A percentile compares a stretch with the other conserved stretches of the same genome.
Conservation (phyloP, 1,284 basidiomycete genomes). For the Ganoderma meredithae region DNA sequence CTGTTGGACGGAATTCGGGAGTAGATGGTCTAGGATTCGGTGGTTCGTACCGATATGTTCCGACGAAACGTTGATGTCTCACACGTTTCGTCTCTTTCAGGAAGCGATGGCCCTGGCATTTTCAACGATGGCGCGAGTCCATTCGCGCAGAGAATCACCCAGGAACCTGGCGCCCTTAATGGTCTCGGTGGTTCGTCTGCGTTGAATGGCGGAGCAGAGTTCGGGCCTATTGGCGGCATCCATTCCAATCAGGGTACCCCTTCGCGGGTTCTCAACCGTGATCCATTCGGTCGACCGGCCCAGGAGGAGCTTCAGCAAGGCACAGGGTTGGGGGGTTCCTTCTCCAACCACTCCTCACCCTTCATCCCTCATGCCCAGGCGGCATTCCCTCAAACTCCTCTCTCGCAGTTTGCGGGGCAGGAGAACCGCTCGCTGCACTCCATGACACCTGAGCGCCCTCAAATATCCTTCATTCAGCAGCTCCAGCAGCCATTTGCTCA, state of each 20-base stretch:
- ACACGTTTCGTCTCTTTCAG: not conserved
- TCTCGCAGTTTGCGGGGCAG: slow-evolving; percentile 38
- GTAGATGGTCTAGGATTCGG: slow-evolving; percentile 27
- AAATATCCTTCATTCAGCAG: slow-evolving; percentile 30
- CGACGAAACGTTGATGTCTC: not conserved
- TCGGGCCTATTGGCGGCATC: slow-evolving; percentile 29
- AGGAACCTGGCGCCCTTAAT: slow-evolving; percentile 22
- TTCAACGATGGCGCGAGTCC: slow-evolving; percentile 21
- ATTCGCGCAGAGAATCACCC: slow-evolving; percentile 24
- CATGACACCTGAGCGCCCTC: slow-evolving; percentile 37
- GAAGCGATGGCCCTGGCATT: slow-evolving; percentile 16
- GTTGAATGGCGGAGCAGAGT: slow-evolving; percentile 26
- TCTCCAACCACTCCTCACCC: slow-evolving; percentile 35
- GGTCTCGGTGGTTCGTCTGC: slow-evolving; percentile 22
- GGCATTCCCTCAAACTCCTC: slow-evolving; percentile 41
- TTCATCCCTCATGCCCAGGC: slow-evolving; percentile 39
- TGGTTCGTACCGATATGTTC: slow-evolving; percentile 17
- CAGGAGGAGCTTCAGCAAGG: slow-evolving; percentile 25
- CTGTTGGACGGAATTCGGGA: slow-evolving; percentile 21
- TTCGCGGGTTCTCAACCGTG: slow-evolving; percentile 35
- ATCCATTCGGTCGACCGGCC: slow-evolving; percentile 33
- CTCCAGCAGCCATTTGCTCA: slow-evolving; percentile 34
- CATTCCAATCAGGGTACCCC: slow-evolving; percentile 28
- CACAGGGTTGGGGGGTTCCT: slow-evolving; percentile 24
- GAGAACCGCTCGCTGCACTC: slow-evolving; percentile 35